phyloP scores from a whole-genome alignment of 2,329 filamentous ascomycete genomes.

The Alternaria panax region DNA sequence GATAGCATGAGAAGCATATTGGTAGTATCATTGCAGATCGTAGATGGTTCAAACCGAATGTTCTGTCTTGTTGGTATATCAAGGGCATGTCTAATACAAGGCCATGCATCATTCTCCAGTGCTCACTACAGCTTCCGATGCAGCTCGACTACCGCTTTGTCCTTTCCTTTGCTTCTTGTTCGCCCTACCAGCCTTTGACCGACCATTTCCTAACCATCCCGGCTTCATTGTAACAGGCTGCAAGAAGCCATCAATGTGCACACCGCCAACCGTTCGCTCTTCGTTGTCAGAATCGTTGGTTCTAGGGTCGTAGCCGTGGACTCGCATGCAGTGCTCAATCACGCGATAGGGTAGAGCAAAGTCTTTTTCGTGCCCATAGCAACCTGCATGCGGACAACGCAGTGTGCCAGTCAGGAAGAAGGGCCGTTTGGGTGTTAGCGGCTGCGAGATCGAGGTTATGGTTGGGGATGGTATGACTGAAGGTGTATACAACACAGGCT shows the following conservation, averaged over 20 bases:
- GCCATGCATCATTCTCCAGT: not conserved
- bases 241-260: slow-evolving; percentile 74
- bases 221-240: slow-evolving; percentile 56
- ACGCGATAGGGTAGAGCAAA: slow-evolving; percentile 38
- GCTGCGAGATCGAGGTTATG: not conserved
- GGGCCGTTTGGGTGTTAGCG: slow-evolving; percentile 28
- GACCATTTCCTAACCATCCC: slow-evolving; percentile 37
- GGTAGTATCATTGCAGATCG: not conserved
- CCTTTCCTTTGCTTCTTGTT: slow-evolving; percentile 25
- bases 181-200: slow-evolving; percentile 27
- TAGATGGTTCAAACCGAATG: not conserved
- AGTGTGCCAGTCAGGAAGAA: slow-evolving; percentile 38
- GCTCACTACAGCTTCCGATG: slow-evolving; percentile 2
- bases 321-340: slow-evolving; percentile 56
- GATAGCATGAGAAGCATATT: not conserved
- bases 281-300: slow-evolving; percentile 57
- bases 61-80: not conserved
- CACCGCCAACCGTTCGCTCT: slow-evolving; percentile 61
- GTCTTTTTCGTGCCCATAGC: slow-evolving; percentile 34
- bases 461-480: slow-evolving; percentile 32
- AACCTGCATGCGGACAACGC: slow-evolving; percentile 45
- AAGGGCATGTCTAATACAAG: not conserved
- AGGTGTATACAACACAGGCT: slow-evolving; percentile 48
- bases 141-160: not conserved
- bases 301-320: slow-evolving; percentile 55